Percentiles rank a stretch among this genome's conserved stretches.
Evolutionary conservation across 345 rosid genomes (phyloP).

Genomic region (Populus alba): DNA sequence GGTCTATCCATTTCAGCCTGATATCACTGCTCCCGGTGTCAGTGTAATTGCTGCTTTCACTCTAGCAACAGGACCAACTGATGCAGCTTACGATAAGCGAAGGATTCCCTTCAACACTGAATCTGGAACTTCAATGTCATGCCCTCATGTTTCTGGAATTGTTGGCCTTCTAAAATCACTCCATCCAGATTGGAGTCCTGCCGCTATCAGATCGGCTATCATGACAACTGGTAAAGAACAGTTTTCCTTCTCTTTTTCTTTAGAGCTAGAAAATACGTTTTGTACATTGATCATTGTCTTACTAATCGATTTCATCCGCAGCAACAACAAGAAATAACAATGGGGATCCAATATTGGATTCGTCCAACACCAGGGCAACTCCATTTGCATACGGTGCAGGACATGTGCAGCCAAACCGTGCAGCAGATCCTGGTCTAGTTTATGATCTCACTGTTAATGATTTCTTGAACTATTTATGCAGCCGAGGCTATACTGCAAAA

Average conservation of each 20-base stretch:
- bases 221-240: slow-evolving; percentile 43
- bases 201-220: slow-evolving; percentile 47
- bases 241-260: neutral
- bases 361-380: slow-evolving; percentile 28
- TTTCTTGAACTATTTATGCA: slow-evolving; percentile 48
- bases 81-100: slow-evolving; percentile 24
- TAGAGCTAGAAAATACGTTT: neutral
- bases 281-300: neutral
- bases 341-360: slow-evolving; percentile 19
- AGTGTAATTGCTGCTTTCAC: slow-evolving; percentile 42
- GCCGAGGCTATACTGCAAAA: slow-evolving; percentile 29
- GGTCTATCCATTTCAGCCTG: slow-evolving; percentile 34
- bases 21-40: slow-evolving; percentile 59
- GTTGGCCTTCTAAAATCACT: slow-evolving; percentile 48
- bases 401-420: slow-evolving; percentile 41
- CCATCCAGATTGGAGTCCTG: slow-evolving; percentile 49
- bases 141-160: slow-evolving; percentile 52
- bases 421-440: slow-evolving; percentile 54
- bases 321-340: slow-evolving; percentile 32
- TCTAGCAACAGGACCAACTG: slow-evolving; percentile 22
- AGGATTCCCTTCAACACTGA: slow-evolving; percentile 15
- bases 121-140: slow-evolving; percentile 59
- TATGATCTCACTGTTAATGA: slow-evolving; percentile 34
- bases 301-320: slow-evolving; percentile 1
- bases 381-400: slow-evolving; percentile 55